These are phyloP conservation scores for Botryotinia calthae DNA, from an alignment of 2,329 filamentous ascomycete genomes.

Conservation along the genomic window DNA sequence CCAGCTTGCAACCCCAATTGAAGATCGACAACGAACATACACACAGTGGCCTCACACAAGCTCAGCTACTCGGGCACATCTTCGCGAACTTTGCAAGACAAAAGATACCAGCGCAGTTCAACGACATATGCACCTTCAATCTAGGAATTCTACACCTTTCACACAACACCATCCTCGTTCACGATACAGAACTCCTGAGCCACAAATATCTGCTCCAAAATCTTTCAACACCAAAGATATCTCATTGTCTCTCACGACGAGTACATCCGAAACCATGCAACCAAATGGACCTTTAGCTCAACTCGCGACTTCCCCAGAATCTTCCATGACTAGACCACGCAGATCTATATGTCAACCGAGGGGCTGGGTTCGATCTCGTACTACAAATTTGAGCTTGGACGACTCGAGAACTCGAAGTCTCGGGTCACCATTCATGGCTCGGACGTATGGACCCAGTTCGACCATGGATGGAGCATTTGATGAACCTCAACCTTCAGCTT, in stretches of 20 bases:
- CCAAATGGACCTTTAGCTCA: constrained; percentile 59
- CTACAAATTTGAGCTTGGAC: constrained; percentile 12
- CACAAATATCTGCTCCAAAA: constrained; percentile 40
- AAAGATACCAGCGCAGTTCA: constrained; percentile 47
- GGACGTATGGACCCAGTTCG: constrained; percentile 62
- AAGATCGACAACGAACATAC: constrained; percentile 46
- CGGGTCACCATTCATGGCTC: constrained; percentile 47
- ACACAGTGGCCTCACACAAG: constrained; percentile 64
- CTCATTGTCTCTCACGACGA: constrained; percentile 59
- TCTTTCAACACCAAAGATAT: constrained; percentile 61
- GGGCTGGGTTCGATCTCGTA: constrained; percentile 8
- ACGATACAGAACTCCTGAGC: constrained; percentile 48
- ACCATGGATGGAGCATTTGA: constrained; percentile 24
- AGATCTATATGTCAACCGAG: constrained; percentile 2
- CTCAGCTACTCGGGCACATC: constrained; percentile 59
- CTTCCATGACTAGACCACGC: background rate
- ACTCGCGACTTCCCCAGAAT: constrained; percentile 44
- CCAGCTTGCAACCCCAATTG: constrained; percentile 56
- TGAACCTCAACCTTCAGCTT: constrained; percentile 24
- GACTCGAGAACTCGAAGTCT: constrained; percentile 26
- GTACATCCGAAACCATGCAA: constrained; percentile 65
- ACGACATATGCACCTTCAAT: constrained; percentile 47
- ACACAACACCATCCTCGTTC: constrained; percentile 51
- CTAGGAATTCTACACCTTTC: constrained; percentile 56
- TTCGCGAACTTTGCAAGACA: constrained; percentile 61